These are phyloP conservation scores for Geosmithia putterillii DNA, from an alignment of 2,329 filamentous ascomycete genomes.

Conservation along the genomic window DNA sequence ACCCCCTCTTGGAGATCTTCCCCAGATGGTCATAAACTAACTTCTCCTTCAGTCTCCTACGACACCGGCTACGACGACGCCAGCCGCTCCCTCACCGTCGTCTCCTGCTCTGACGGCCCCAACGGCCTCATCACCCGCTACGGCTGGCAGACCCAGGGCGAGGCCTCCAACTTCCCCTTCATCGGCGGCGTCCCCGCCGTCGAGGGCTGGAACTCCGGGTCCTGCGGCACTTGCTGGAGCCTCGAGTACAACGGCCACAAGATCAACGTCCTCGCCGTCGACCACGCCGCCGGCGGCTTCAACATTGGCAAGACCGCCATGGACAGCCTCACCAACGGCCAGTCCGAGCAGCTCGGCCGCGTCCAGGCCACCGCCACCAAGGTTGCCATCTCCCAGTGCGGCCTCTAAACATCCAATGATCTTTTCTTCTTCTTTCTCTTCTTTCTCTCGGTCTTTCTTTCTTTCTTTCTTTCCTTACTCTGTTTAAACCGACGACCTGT, in stretches of 20 bases:
- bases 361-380: conserved; percentile 35
- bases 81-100: conserved; percentile 36
- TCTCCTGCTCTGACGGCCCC: conserved; percentile 55
- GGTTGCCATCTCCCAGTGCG: conserved; percentile 31
- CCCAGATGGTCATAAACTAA: neutral
- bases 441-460: too few species aligned
- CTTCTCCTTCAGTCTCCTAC: conserved; percentile 44
- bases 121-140: conserved; percentile 55
- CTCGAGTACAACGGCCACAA: conserved; percentile 36
- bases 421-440: too few species aligned
- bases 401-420: too few species aligned
- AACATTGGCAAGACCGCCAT: conserved; percentile 46
- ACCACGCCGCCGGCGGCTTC: conserved; percentile 35
- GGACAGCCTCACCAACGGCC: conserved; percentile 40
- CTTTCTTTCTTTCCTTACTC: too few species aligned
- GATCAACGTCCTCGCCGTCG: conserved; percentile 44
- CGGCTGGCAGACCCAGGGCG: conserved; percentile 42
- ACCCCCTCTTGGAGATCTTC: conserved; percentile 2
- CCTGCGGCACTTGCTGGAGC: conserved; percentile 48
- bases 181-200: conserved; percentile 42
- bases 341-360: conserved; percentile 35
- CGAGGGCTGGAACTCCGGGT: conserved; percentile 40
- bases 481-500: too few species aligned
- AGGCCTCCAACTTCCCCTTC: conserved; percentile 37
- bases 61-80: conserved; percentile 58